Evolutionary conservation across 257 asterid genomes (phyloP).

Genomic region (Solanum pinnatisectum): DNA sequence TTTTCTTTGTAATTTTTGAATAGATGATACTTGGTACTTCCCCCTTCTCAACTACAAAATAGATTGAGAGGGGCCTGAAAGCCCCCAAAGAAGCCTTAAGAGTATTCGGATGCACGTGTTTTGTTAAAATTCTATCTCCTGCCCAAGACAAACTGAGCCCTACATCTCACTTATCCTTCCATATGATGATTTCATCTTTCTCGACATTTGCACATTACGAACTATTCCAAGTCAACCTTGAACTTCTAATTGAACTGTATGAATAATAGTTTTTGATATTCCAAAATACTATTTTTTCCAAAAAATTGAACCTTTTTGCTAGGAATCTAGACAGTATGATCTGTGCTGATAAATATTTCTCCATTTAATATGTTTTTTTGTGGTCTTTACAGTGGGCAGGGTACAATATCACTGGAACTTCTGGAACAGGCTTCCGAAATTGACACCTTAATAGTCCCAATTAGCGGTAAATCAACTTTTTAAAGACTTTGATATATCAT

Average conservation of each 20-base stretch:
- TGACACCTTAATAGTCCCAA: constrained; percentile 74
- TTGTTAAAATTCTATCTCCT: background rate
- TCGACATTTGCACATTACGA: background rate
- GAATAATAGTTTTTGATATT: background rate
- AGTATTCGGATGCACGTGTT: background rate
- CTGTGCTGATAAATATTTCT: background rate
- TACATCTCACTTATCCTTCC: background rate
- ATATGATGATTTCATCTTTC: background rate
- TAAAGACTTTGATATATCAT: background rate
- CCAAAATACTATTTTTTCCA: background rate
- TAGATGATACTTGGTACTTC: background rate
- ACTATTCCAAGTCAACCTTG: background rate
- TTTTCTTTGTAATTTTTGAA: background rate
- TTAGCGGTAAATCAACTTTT: constrained; percentile 50
- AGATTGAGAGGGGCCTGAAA: background rate
- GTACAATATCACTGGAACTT: constrained; percentile 76
- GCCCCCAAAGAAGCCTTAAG: background rate
- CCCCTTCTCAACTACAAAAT: background rate
- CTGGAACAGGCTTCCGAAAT: constrained; percentile 68
- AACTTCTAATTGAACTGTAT: background rate
- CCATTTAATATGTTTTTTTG: background rate
- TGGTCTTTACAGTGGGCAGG: constrained; percentile 63
- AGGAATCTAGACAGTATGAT: background rate
- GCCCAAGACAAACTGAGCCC: background rate
- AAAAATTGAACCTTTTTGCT: background rate